Evolutionary conservation across 257 asterid species (phyloP).

Genomic region (Scutellaria barbata): DNA sequence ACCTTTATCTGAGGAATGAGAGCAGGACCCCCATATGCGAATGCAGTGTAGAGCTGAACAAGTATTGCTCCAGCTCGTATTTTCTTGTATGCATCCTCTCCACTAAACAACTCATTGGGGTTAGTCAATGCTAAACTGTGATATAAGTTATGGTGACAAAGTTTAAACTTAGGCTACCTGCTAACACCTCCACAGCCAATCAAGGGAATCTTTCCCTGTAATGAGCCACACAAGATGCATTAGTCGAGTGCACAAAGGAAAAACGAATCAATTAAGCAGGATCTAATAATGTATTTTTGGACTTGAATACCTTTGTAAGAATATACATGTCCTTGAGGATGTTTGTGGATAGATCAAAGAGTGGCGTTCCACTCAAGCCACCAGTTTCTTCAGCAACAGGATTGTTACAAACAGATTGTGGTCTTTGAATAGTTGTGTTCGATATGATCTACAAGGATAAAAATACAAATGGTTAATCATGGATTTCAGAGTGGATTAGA

Average conservation of each 20-base stretch:
- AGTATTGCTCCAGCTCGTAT: constrained; percentile 96
- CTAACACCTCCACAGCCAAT: constrained; percentile 94
- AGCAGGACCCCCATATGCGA: constrained; percentile 98
- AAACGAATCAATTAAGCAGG: background rate
- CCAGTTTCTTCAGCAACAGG: constrained; percentile 84
- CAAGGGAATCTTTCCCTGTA: constrained; percentile 82
- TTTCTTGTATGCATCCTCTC: constrained; percentile 95
- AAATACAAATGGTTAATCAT: constrained; percentile 20
- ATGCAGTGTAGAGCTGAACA: constrained; percentile 92
- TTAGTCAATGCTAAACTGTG: constrained; percentile 24
- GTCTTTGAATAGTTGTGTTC: constrained; percentile 91
- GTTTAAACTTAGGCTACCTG: constrained; percentile 57
- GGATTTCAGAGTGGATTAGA: background rate
- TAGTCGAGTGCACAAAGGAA: background rate
- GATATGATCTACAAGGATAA: constrained; percentile 74
- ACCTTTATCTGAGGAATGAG: constrained; percentile 94
- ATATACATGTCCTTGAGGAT: constrained; percentile 85
- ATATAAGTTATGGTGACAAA: constrained; percentile 13
- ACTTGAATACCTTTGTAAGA: constrained; percentile 79
- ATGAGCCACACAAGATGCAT: constrained; percentile 18
- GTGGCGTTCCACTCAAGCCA: constrained; percentile 96
- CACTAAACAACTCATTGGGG: constrained; percentile 47
- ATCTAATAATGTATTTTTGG: constrained; percentile 1
- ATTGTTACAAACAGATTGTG: constrained; percentile 57
- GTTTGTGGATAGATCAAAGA: constrained; percentile 67